Evolutionary conservation across 306 rosid species (phyloP).

Genomic region (Leucaena leucocephala): DNA sequence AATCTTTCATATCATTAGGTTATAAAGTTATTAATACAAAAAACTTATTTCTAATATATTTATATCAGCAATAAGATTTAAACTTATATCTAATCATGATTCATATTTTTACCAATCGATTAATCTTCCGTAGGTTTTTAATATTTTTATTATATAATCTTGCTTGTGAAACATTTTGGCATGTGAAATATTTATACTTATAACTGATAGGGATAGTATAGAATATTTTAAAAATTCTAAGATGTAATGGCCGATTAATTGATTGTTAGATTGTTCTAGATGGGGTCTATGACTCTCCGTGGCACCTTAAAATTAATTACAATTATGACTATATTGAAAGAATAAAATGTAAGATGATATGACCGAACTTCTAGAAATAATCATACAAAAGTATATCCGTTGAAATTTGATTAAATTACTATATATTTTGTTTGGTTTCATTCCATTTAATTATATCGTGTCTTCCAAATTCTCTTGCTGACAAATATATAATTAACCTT

Average conservation of each 20-base stretch:
- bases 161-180: background rate
- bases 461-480: background rate
- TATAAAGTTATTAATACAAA: no score
- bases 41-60: no score
- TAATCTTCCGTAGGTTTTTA: background rate
- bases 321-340: background rate
- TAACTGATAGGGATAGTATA: background rate
- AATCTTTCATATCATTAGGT: no score
- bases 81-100: background rate
- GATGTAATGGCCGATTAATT: background rate
- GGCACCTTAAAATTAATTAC: background rate
- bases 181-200: background rate
- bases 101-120: background rate
- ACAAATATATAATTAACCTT: background rate
- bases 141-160: background rate
- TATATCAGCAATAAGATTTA: background rate
- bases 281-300: background rate
- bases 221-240: background rate
- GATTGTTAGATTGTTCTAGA: background rate
- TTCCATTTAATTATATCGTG: background rate
- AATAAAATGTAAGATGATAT: background rate
- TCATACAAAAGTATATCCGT: background rate
- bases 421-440: background rate
- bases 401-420: background rate
- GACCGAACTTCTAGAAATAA: conserved; percentile 17